phyloP scores from a whole-genome alignment of 768 basidiomycete species.

The Gloeopeniophorella convolvens region DNA sequence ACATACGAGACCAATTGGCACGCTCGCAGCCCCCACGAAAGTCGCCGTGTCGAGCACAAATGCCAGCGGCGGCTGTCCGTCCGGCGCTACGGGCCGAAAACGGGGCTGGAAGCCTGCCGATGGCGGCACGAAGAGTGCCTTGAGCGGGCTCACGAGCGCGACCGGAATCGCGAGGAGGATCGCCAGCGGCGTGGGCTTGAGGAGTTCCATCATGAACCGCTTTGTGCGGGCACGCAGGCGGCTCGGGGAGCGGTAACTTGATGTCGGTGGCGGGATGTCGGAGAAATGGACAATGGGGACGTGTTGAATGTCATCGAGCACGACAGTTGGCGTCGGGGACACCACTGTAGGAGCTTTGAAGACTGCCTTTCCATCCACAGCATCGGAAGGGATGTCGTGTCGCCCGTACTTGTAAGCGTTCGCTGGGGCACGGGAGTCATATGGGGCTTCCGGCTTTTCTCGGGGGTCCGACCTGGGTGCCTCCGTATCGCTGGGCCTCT shows the following conservation, averaged over 20 bases:
- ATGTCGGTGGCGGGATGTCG: neutral
- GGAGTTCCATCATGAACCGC: constrained; percentile 19
- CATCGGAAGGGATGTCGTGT: too few species aligned
- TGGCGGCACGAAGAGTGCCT: constrained; percentile 50
- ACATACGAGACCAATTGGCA: constrained; percentile 54
- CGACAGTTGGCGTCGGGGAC: neutral
- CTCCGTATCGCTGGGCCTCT: neutral
- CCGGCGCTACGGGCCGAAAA: constrained; percentile 37
- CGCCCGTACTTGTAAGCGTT: neutral
- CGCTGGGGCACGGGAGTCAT: neutral
- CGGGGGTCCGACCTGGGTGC: neutral
- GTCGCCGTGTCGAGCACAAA: constrained; percentile 47
- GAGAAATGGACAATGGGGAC: neutral
- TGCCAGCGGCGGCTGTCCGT: constrained; percentile 57
- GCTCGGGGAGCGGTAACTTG: neutral
- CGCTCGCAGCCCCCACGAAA: constrained; percentile 56
- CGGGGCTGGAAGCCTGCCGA: constrained; percentile 36
- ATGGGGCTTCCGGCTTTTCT: neutral
- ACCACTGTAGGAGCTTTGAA: neutral
- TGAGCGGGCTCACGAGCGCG: constrained; percentile 47
- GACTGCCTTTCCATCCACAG: neutral
- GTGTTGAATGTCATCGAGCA: neutral
- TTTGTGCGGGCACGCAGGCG: neutral
- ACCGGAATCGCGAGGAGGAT: constrained; percentile 50
- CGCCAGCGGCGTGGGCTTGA: constrained; percentile 43